Evolutionary conservation across 2,329 filamentous ascomycete genomes (phyloP), one percentile per base, ranked within the genome.

Genomic region (Nemania bipapillata): DNA sequence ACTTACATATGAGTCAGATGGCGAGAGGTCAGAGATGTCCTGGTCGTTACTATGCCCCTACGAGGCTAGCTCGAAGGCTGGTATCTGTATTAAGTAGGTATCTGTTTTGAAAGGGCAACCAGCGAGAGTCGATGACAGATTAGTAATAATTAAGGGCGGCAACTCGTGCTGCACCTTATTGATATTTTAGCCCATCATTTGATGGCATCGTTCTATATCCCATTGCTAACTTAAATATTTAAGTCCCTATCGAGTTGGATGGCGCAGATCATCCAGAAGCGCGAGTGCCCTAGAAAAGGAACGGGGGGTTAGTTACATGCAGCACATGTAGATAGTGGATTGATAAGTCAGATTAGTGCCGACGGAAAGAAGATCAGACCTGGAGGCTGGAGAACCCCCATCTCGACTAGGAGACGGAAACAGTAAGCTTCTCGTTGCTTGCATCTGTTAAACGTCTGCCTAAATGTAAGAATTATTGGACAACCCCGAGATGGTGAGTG

Each of bases 351-450:
- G 47, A 55, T 50, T 60, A 20, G 47, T 24, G 26, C 30, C 24
- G 20, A 61, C 24, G 20, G 20, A n/a, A 40, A 56, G 32, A 54
- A 35, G 42, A 54, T 54, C 45, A n/a, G 45, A 57, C 56, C 52
- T 59, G 22, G 50, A 56, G n/a, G n/a, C 42, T 59, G 22, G 53
- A 60, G 45, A 20, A 37, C 54, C 24, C 22, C n/a, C n/a, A n/a
- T n/a, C n/a, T n/a, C n/a, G n/a, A 32, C 22, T 7, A 15, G 40
- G 28, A 32, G 47, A 6, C 20, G 15, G 24, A 65, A 68, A 64
- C 52, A 65, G 68, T 70, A 68, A 70, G 68, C 61, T 30, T 32
- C 30, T 42, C 26, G 45, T 20, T 63, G 59, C 55, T 54, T 22
- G 35, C 42, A 32, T 42, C 24, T 45, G 50, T 35, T 58, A 53